These are phyloP conservation scores for Acer negundo DNA, from an alignment of 345 rosid species.

Conservation along the genomic window DNA sequence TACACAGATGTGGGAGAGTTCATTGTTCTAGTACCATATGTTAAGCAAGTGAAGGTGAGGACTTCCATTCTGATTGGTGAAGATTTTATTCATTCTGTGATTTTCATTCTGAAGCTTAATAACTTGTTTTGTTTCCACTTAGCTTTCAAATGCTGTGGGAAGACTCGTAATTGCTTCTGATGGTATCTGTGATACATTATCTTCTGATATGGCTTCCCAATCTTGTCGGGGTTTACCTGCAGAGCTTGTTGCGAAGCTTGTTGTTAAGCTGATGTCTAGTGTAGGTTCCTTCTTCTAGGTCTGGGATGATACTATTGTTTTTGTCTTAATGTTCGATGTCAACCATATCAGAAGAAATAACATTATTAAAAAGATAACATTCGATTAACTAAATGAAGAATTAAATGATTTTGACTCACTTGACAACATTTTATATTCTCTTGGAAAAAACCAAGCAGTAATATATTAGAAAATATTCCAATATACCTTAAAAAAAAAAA, in stretches of 20 bases:
- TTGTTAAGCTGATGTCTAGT: conserved; percentile 73
- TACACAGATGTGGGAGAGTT: conserved; percentile 98
- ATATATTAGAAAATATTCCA: too few relatives aligned
- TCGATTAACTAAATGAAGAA: too few relatives aligned
- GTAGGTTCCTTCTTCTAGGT: not conserved
- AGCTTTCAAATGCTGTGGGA: conserved; percentile 96
- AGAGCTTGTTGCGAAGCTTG: conserved; percentile 94
- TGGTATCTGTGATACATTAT: conserved; percentile 96
- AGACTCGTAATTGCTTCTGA: conserved; percentile 97
- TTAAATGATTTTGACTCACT: too few relatives aligned
- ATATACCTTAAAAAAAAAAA: too few relatives aligned
- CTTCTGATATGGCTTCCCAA: conserved; percentile 94
- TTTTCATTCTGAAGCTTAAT: conserved; percentile 15
- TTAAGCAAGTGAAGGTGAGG: conserved; percentile 96
- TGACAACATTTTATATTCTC: conserved; percentile 32
- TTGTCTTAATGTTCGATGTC: conserved; percentile 15
- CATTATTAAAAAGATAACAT: too few relatives aligned
- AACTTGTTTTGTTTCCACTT: conserved; percentile 21
- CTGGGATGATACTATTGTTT: not conserved
- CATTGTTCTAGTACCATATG: conserved; percentile 97
- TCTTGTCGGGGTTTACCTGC: conserved; percentile 93
- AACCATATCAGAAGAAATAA: too few relatives aligned
- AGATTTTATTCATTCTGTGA: conserved; percentile 4
- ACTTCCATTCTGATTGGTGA: conserved; percentile 8
- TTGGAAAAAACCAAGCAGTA: too few relatives aligned